A percentile compares a stretch with the other conserved stretches of the same genome.
phyloP scores from a whole-genome alignment of 306 rosid genomes.

The Corylus heterophylla region DNA sequence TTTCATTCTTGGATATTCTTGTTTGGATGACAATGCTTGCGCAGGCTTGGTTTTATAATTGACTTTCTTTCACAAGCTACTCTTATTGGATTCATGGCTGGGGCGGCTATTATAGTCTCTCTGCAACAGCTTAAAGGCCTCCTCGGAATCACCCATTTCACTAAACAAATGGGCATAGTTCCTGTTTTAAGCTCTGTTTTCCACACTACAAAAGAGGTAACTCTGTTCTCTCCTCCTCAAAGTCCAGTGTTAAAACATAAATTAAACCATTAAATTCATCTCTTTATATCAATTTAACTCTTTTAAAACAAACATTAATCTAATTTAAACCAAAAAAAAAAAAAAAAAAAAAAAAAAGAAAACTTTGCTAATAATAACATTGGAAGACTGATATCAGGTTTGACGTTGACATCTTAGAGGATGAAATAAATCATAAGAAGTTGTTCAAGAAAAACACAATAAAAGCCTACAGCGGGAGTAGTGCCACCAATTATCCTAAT shows the following conservation, averaged over 20 bases:
- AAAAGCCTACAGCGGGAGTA: too few relatives aligned
- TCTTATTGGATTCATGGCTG: conserved; percentile 93
- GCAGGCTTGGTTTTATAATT: conserved; percentile 90
- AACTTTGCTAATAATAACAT: too few relatives aligned
- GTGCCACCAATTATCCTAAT: too few relatives aligned
- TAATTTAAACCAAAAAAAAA: too few relatives aligned
- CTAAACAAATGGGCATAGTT: conserved; percentile 65
- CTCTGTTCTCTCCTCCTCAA: neutral
- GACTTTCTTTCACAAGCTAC: conserved; percentile 93
- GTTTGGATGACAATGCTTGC: neutral
- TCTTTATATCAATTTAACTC: too few relatives aligned
- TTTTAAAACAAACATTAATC: too few relatives aligned
- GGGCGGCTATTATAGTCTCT: conserved; percentile 92
- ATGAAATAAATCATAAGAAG: too few relatives aligned
- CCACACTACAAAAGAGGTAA: conserved; percentile 62
- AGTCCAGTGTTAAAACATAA: too few relatives aligned
- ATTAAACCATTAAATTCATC: too few relatives aligned
- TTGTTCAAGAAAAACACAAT: too few relatives aligned
- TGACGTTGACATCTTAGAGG: neutral
- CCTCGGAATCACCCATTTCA: conserved; percentile 86
- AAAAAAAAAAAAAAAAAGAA: too few relatives aligned
- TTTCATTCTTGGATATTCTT: neutral
- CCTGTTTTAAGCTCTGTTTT: conserved; percentile 85
- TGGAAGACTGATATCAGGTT: too few relatives aligned
- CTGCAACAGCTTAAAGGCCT: conserved; percentile 86